Evolutionary conservation across 345 rosid genomes (phyloP), one percentile per base, ranked within the genome.

Genomic region (Gynandropsis gynandra): DNA sequence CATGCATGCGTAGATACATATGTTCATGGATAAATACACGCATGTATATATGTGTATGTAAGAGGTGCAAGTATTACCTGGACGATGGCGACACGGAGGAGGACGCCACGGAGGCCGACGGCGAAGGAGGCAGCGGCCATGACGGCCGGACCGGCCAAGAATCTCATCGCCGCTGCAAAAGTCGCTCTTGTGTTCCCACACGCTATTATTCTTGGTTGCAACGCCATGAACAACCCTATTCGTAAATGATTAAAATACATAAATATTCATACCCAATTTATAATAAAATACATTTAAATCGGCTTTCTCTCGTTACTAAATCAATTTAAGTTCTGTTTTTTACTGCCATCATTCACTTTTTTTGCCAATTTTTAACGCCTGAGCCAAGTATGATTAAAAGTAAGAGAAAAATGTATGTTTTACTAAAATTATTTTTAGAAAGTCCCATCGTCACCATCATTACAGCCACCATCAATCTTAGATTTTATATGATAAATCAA

Each of bases 171-270:
- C 89, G 90, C 87, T 0, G 99, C 78, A 71, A 85, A 83, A 66
- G 87, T 65, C 67, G 99, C 99, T 19, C 76, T 61, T 55, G 84
- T 76, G 72, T 92, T 92, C 39, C 99, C 99, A 74, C 99, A 92
- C 45, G 99, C 97, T 81, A 92, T 92, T 48, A 92, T 88, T 87
- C 79, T 88, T 52, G 95, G 99, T 61, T 92, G 96, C 77, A 92
- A 80, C 43, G 99, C 99, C 99, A 92, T 92, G 79, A 92, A 92
- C 83, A 92, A 70, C 44, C 98, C 99, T 92, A 73, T 47, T 9
- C 12, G 16, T 49, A 3, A n/a, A n/a, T n/a, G 10, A 16, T 41
- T 14, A 10, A 14, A 37, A 42, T n/a, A n/a, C n/a, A n/a, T n/a
- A 14, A 42, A n/a, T 42, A 42, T n/a, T 14, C 5, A 24, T 5